phyloP scores from a whole-genome alignment of 2,329 filamentous ascomycete genomes.

The Fusarium nanum region DNA sequence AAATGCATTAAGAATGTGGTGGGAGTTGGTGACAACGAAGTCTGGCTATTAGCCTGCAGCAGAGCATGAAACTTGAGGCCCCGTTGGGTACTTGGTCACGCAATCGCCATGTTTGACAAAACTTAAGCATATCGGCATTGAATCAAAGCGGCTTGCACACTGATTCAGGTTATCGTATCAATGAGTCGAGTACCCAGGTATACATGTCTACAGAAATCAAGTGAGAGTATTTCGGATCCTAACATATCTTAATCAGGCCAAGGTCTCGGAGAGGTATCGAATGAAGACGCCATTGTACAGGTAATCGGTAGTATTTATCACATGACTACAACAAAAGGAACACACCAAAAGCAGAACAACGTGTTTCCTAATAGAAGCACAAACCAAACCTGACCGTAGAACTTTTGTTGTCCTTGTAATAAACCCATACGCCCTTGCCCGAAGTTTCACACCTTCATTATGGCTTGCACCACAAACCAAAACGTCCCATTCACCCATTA shows the following conservation, averaged over 20 bases:
- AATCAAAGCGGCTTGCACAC: neutral
- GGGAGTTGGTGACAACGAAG: neutral
- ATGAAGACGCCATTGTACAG: neutral
- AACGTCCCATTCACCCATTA: conserved; percentile 30
- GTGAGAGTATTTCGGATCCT: neutral
- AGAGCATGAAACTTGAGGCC: neutral
- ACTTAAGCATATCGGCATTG: neutral
- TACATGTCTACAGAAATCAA: neutral
- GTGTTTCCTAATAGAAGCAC: conserved; percentile 11
- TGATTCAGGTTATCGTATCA: neutral
- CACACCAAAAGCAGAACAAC: neutral
- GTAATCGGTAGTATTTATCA: conserved; percentile 7
- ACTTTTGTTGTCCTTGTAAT: conserved; percentile 30
- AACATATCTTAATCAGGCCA: neutral
- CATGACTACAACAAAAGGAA: conserved; percentile 8
- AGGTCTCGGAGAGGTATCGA: neutral
- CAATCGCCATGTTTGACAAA: neutral
- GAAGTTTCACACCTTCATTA: conserved; percentile 19
- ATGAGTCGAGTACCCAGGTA: neutral
- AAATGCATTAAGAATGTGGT: neutral
- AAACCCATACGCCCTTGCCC: conserved; percentile 36
- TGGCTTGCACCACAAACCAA: conserved; percentile 23
- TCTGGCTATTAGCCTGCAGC: neutral
- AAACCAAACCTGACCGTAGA: conserved; percentile 12
- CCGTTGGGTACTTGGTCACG: neutral